Conservation (phyloP, 179 eudicot species). For the Beta corolliflora region DNA sequence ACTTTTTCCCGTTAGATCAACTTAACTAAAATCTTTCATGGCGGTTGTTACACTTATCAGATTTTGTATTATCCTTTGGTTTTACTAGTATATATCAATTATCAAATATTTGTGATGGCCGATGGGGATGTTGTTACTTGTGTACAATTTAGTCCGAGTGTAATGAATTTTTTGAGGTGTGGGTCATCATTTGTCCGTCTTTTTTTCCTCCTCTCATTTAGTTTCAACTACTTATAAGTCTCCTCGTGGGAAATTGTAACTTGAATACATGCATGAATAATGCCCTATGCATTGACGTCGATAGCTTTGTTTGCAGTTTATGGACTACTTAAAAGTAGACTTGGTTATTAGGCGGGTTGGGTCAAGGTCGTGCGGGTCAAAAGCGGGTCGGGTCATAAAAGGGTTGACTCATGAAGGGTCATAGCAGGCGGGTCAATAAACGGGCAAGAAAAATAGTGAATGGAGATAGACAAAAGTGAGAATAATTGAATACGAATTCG, state of each 20-base stretch:
- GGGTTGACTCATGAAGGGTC: too few relatives aligned
- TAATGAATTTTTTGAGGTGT: not conserved
- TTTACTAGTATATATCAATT: not conserved
- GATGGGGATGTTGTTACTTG: not conserved
- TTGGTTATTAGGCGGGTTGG: too few relatives aligned
- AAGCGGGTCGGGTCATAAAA: too few relatives aligned
- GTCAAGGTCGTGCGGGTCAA: too few relatives aligned
- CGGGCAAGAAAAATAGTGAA: too few relatives aligned
- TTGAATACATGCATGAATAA: not conserved
- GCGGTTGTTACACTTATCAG: constrained; percentile 17
- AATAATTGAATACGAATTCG: too few relatives aligned
- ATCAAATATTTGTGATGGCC: not conserved
- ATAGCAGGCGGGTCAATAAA: too few relatives aligned
- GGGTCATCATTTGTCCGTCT: not conserved
- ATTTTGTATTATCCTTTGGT: not conserved
- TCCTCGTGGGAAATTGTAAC: not conserved
- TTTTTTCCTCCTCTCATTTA: not conserved
- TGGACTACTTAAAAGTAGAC: too few relatives aligned
- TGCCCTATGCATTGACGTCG: too few relatives aligned
- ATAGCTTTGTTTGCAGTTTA: too few relatives aligned
- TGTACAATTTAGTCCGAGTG: too few relatives aligned
- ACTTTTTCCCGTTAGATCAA: not conserved
- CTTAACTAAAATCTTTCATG: not conserved
- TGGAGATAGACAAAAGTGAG: too few relatives aligned
- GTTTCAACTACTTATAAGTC: constrained; percentile 8